Evolutionary conservation across 2,329 filamentous ascomycete genomes (phyloP), one percentile per base, ranked within the genome.

Genomic region (Stachybotrys chartarum): DNA sequence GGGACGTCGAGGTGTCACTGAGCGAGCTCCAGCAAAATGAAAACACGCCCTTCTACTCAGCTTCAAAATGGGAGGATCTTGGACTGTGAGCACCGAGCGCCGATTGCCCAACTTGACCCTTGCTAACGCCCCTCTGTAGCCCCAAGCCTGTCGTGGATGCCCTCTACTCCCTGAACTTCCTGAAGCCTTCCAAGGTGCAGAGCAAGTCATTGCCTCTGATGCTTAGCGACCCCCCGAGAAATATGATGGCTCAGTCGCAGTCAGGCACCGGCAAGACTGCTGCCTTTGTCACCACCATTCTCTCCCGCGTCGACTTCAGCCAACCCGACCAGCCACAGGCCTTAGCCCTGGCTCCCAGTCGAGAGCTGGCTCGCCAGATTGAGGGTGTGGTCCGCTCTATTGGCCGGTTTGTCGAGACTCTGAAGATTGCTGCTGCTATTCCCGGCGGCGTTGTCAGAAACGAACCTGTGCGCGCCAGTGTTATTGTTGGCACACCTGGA

Each of bases 171-270:
- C 88, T 97, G 81, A 88, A 88, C 74, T 97, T 97, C 78, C 82
- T 86, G 66, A 96, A 95, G 73, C 94, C 94, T 0, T 97, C 94
- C 55, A 99, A 99, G 77, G 96, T 99, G 61, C 94, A 99, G 76
- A 94, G 96, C 72, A 90, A 88, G 64, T 94, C 94, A 1, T 82
- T 99, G 17, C 94, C 94, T 31, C 80, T 99, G 55, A 88, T 99
- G 67, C 82, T 99, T 60, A 77, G 82, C 64, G 79, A 96, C 67
- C 93, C 94, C n/a, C 88, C 93, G 1, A 81, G 81, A 61, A 97
- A 97, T 73, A 88, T 99, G 82, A 93, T 99, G 67, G 94, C 92
- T 4, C 94, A 99, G 74, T 99, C 94, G n/a, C 94, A 99, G 72
- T 99, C 94, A 2, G 94, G 94, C 64, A 99, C 94, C 18, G 94